Base-by-base conservation (phyloP, 2,329 filamentous ascomycete species). In the Neopestalotiopsis rosae region DNA sequence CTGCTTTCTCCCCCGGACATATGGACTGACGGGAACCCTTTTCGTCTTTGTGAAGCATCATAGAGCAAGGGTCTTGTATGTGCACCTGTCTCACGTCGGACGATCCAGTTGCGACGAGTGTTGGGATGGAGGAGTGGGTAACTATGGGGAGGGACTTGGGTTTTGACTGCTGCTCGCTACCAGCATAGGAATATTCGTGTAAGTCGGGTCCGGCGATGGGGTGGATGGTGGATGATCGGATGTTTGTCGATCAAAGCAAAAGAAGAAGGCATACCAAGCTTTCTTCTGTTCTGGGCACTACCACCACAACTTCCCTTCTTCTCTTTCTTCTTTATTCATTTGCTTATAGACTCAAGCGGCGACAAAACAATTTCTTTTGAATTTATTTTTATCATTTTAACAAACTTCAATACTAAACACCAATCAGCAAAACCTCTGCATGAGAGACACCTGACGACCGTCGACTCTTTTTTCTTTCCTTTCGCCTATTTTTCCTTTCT, bases 71-170 rank as follows among this genome's bases (percentile, higher is more conserved):
- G 30, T 34, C 17, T 12, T 45, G 40, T 52, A 56, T 66, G 24
- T 32, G 42, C 63, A 49, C 30, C 32, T 66, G 63, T 66, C 63
- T 66, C 63, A 66, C 24, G 63, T 66, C 63, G 45, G 63, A 56
- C 32, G 49, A 58, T 65, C 62, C 30, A 65, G 42, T 65, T 34
- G 38, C n/a, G 62, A 52, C 30, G 64, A 34, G 42, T 57, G 30
- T 24, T 30, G 42, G 38, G 62, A 30, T 24, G 57, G 24, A 24
- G 30, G 24, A 30, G 30, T 34, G 57, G 57, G 30, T 30, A 59
- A 28, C 34, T 7, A 38, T 38, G 34, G 59, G 38, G 34, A 28
- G 20, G 38, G 62, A 32, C 28, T 30, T 38, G 32, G 24, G 57
- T 32, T 14, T 7, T 34, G 58, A 28, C 17, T 38, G 32, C 32